A percentile compares a stretch with the other conserved stretches of the same genome.
phyloP scores from a whole-genome alignment of 2,329 filamentous ascomycete species.

The Leptographium procerum region DNA sequence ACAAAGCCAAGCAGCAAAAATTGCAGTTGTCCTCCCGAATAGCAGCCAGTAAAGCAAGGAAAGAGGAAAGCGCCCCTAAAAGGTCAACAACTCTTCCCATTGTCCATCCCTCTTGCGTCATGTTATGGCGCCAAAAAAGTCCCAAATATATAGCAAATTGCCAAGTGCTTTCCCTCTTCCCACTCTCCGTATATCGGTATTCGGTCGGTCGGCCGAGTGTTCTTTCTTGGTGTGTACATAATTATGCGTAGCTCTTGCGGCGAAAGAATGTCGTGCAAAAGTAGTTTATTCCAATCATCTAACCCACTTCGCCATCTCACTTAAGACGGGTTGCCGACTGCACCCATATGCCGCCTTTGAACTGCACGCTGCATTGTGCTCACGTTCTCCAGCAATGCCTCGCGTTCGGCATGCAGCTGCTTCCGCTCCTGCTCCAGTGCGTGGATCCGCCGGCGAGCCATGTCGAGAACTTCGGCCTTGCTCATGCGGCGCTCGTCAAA shows the following conservation, averaged over 20 bases:
- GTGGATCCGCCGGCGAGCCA: slow-evolving; percentile 30
- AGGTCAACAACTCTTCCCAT: not conserved
- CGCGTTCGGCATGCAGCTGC: slow-evolving; percentile 14
- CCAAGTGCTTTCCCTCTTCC: not conserved
- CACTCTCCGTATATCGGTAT: not conserved
- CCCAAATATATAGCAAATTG: not conserved
- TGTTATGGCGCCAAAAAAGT: not conserved
- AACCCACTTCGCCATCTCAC: not conserved
- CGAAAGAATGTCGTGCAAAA: not conserved
- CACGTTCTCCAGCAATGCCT: slow-evolving; percentile 9
- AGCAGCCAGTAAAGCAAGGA: not conserved
- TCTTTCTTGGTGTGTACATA: not conserved
- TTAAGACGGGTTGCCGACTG: not conserved
- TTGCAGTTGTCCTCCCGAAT: not conserved
- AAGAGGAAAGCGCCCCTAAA: not conserved
- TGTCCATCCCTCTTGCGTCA: not conserved
- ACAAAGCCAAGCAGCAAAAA: not conserved
- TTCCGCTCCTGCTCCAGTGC: slow-evolving; percentile 26
- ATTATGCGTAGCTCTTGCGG: not conserved
- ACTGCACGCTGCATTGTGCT: slow-evolving; percentile 5
- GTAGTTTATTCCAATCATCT: not conserved
- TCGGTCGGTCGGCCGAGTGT: not conserved
- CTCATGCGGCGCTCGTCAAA: slow-evolving; percentile 23
- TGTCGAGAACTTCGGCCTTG: slow-evolving; percentile 34
- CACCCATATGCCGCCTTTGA: slow-evolving; percentile 4